A percentile compares a stretch with the other conserved stretches of the same genome.
Evolutionary conservation across 2,329 filamentous ascomycete species (phyloP).

Genomic region (Amylocarpus encephaloides): DNA sequence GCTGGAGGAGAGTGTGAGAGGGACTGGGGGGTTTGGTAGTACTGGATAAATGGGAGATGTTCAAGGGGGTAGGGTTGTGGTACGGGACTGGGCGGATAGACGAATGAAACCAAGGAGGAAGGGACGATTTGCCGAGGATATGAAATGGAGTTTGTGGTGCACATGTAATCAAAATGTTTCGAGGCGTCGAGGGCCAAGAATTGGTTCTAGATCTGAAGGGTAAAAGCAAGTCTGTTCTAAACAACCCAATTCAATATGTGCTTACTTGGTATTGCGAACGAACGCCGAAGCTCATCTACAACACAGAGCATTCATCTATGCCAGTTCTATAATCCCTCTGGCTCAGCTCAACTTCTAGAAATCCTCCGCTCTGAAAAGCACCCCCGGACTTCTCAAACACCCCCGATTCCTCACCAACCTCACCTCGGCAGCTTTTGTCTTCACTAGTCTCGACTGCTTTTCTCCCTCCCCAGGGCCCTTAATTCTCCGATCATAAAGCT

Average conservation of each 20-base stretch:
- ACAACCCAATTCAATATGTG: background rate
- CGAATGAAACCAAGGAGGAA: background rate
- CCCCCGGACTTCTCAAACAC: constrained; percentile 58
- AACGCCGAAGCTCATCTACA: background rate
- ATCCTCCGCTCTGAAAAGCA: constrained; percentile 54
- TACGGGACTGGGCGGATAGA: background rate
- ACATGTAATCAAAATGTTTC: background rate
- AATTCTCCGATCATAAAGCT: constrained; percentile 41
- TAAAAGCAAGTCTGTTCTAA: too few relatives aligned
- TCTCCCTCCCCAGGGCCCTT: constrained; percentile 36
- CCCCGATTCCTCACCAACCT: constrained; percentile 70
- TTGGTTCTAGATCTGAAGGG: too few relatives aligned
- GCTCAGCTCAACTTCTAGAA: constrained; percentile 28
- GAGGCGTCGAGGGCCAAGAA: background rate
- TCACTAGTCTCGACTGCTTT: constrained; percentile 52
- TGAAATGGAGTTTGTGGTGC: constrained; percentile 1
- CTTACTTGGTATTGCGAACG: background rate
- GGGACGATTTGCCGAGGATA: background rate
- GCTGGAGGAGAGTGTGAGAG: constrained; percentile 83
- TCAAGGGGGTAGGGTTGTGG: background rate
- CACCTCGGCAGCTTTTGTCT: constrained; percentile 83
- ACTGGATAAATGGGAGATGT: constrained; percentile 48
- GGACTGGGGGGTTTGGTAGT: constrained; percentile 86
- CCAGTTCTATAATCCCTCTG: background rate
- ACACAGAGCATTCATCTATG: background rate